Percentiles rank a stretch among this genome's conserved stretches.
Conservation (phyloP, 2,329 filamentous ascomycete genomes). For the Rhinocladiella similis region DNA sequence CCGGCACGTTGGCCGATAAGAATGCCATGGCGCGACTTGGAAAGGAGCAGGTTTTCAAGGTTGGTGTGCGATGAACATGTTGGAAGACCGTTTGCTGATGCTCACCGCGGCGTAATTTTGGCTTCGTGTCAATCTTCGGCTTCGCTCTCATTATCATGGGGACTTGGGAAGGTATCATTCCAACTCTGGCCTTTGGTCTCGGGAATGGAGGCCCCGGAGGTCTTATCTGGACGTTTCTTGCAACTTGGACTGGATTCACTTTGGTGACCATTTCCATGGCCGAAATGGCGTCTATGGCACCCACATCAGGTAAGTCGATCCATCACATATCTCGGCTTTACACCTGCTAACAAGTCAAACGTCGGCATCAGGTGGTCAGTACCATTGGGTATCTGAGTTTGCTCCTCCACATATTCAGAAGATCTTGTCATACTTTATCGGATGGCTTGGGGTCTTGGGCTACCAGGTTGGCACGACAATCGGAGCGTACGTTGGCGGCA, state of each 20-base stretch:
- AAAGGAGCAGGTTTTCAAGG: conserved; percentile 41
- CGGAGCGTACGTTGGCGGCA: conserved; percentile 42
- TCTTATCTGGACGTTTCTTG: conserved; percentile 54
- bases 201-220: conserved; percentile 55
- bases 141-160: conserved; percentile 45
- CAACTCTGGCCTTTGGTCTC: conserved; percentile 32
- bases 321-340: conserved; percentile 13
- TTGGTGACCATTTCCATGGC: conserved; percentile 46
- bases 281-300: conserved; percentile 50
- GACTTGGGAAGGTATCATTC: conserved; percentile 46
- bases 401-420: conserved; percentile 41
- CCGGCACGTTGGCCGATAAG: conserved; percentile 17
- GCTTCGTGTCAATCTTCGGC: conserved; percentile 46
- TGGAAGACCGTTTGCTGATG: not conserved
- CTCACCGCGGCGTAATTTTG: conserved; percentile 44
- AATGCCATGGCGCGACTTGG: conserved; percentile 31
- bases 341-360: not conserved
- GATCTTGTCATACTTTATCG: conserved; percentile 20
- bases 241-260: conserved; percentile 47
- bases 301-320: conserved; percentile 33
- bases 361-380: conserved; percentile 47
- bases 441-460: conserved; percentile 32
- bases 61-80: conserved; percentile 11
- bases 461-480: conserved; percentile 28
- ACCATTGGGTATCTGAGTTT: conserved; percentile 60